Evolutionary conservation across 805 yeast species (phyloP).

Genomic region (Yamadazyma laniorum): DNA sequence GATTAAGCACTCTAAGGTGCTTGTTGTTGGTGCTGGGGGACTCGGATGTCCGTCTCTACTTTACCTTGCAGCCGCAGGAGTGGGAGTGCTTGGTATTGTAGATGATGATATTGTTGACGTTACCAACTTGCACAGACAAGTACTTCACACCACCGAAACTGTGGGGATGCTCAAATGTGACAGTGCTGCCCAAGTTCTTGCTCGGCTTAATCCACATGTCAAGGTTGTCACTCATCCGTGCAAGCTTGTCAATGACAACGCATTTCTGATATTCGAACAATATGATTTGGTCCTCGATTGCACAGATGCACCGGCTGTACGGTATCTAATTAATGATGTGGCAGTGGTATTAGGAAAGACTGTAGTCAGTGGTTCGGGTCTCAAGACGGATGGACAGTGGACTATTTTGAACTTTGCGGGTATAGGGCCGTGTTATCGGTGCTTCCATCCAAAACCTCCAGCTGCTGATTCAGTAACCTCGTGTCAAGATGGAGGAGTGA

Average conservation of each 20-base stretch:
- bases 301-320: slow-evolving; percentile 86
- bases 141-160: slow-evolving; percentile 64
- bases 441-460: slow-evolving; percentile 90
- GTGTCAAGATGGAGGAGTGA: slow-evolving; percentile 81
- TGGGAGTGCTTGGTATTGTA: slow-evolving; percentile 80
- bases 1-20: slow-evolving; percentile 55
- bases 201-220: slow-evolving; percentile 67
- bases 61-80: slow-evolving; percentile 84
- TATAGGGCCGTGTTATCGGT: slow-evolving; percentile 88
- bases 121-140: slow-evolving; percentile 88
- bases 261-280: slow-evolving; percentile 55
- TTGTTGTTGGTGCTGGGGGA: slow-evolving; percentile 96
- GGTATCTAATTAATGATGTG: slow-evolving; percentile 85
- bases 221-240: slow-evolving; percentile 49
- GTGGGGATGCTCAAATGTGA: slow-evolving; percentile 76
- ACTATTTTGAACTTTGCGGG: slow-evolving; percentile 64
- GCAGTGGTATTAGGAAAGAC: slow-evolving; percentile 68
- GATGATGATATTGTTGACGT: slow-evolving; percentile 83
- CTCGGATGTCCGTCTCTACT: slow-evolving; percentile 88
- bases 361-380: slow-evolving; percentile 87
- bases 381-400: slow-evolving; percentile 88
- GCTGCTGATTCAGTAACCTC: slow-evolving; percentile 77
- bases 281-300: slow-evolving; percentile 88
- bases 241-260: slow-evolving; percentile 54
- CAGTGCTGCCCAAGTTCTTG: slow-evolving; percentile 63